These are phyloP conservation scores for Datura wrightii DNA, from an alignment of 257 asterid genomes.

Conservation along the genomic window DNA sequence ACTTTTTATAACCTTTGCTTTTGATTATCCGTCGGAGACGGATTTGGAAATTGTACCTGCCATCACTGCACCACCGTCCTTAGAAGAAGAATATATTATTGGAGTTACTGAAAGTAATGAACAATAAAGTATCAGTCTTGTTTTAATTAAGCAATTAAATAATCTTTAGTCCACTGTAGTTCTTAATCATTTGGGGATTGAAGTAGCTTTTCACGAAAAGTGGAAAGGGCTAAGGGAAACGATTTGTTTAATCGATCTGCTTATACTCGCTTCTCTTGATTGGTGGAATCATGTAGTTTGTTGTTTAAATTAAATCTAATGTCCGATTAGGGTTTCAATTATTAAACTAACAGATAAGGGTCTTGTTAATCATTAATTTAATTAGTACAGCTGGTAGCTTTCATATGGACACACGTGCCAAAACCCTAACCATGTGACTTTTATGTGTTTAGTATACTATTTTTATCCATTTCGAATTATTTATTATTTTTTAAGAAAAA, in stretches of 20 bases:
- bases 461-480: too few relatives aligned
- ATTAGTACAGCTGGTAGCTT: conserved; percentile 27
- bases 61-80: conserved; percentile 27
- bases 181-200: conserved; percentile 17
- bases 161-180: neutral
- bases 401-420: conserved; percentile 41
- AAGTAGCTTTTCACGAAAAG: neutral
- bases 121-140: too few relatives aligned
- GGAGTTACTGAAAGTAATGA: neutral
- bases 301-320: conserved; percentile 30
- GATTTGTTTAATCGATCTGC: neutral
- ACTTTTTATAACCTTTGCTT: neutral
- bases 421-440: conserved; percentile 31
- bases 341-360: neutral
- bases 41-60: conserved; percentile 15
- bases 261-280: neutral
- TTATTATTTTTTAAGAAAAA: too few relatives aligned
- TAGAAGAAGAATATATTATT: neutral
- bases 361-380: conserved; percentile 5
- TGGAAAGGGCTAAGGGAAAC: neutral
- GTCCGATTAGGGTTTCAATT: conserved; percentile 24
- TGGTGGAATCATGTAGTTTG: conserved; percentile 30
- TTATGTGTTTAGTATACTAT: neutral
- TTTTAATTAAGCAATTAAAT: neutral
- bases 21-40: neutral